Evolutionary conservation across 176 grass and related monocot genomes (phyloP), one percentile per base, ranked within the genome.

Genomic region (Triticum dicoccoides): DNA sequence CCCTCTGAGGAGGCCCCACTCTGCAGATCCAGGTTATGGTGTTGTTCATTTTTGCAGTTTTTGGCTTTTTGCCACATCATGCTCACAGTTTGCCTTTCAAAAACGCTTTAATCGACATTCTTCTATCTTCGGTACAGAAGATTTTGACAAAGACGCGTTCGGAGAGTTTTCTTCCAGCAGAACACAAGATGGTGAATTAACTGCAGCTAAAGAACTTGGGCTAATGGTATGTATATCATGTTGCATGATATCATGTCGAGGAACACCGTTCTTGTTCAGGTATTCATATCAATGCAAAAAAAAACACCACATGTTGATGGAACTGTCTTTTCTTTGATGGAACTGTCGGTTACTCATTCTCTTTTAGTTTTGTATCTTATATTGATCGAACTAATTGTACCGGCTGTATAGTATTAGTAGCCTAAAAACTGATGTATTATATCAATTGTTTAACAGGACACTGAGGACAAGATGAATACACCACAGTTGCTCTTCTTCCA

Each of bases 401-500:
- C 2, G 23, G 6, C 32, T 82, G 14, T n/a, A 65, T 8, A 47
- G 59, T 59, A 59, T 59, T 59, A 20, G 2, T 79, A n/a, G 9
- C 37, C 29, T 54, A 41, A 69, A 38, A 38, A 5, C 32, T 21
- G 37, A 37, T 17, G 14, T 44, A 33, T 90, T 82, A 25, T 76
- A 61, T 85, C 25, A 20, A 88, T 83, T 21, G 66, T 15, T 41
- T 95, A 29, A 37, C 73, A 95, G 91, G 56, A 76, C 15, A 77
- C 27, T 11, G 27, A 11, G 74, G 27, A 77, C 63, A 75, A 70
- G 35, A 81, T 24, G 73, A 61, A 89, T 18, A 38, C 78, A 41
- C 52, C 65, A 0, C 66, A 83, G 74, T 70, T 97, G 76, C 63
- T 97, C 24, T 92, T 94, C 73, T 94, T 97, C 80, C 89, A 97